Percentiles rank a stretch among this genome's conserved stretches.
Evolutionary conservation across 495 filamentous ascomycete species (phyloP).

Genomic region (Xylaria acuta): DNA sequence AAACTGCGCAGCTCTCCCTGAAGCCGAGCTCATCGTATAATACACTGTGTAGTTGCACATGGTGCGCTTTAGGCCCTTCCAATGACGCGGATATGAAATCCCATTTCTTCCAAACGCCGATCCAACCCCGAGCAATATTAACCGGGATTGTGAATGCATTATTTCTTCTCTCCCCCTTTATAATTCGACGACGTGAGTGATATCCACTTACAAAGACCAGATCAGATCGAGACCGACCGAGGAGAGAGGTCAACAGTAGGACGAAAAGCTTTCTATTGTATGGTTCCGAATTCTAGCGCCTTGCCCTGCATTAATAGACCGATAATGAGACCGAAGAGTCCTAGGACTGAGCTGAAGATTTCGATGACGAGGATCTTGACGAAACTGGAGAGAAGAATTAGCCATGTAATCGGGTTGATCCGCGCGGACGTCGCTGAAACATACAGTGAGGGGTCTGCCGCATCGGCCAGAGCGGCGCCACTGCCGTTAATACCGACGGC

Average conservation of each 20-base stretch:
- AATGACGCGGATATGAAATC: slow-evolving; percentile 17
- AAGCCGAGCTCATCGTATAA: slow-evolving; percentile 23
- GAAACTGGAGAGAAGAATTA: slow-evolving; percentile 67
- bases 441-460: slow-evolving; percentile 88
- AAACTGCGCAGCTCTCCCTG: slow-evolving; percentile 19
- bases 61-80: slow-evolving; percentile 23
- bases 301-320: slow-evolving; percentile 86
- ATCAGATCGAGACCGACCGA: slow-evolving; percentile 1
- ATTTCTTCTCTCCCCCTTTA: slow-evolving; percentile 14
- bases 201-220: slow-evolving; percentile 10
- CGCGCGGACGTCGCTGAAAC: slow-evolving; percentile 40
- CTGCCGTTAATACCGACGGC: slow-evolving; percentile 98
- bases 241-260: not conserved
- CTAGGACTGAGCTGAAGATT: slow-evolving; percentile 98
- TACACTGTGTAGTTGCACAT: slow-evolving; percentile 26
- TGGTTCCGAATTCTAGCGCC: slow-evolving; percentile 72
- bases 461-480: slow-evolving; percentile 94
- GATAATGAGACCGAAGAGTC: slow-evolving; percentile 96
- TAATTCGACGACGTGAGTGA: slow-evolving; percentile 16
- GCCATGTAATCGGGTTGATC: not conserved
- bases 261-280: slow-evolving; percentile 20
- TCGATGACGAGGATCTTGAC: slow-evolving; percentile 99
- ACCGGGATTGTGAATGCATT: slow-evolving; percentile 27
- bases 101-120: slow-evolving; percentile 28
- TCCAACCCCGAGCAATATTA: slow-evolving; percentile 26